Evolutionary conservation across 495 filamentous ascomycete genomes (phyloP), one percentile per base, ranked within the genome.

Genomic region (Aspergillus avenaceus): DNA sequence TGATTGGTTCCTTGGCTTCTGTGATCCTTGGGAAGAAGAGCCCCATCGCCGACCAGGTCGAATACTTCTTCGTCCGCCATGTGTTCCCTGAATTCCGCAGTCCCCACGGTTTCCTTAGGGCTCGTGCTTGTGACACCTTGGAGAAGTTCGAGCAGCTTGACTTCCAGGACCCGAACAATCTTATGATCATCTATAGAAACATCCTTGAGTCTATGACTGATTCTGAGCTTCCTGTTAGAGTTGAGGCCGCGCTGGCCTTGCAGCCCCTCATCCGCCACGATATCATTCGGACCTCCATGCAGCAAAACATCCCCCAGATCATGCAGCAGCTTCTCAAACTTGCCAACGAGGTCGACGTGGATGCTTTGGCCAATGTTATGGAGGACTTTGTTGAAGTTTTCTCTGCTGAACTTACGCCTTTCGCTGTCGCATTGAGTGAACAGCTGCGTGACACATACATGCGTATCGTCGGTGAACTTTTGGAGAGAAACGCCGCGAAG

Each of bases 361-460:
- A 96, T 67, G 89, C 91, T 14, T 69, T 96, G 16, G 90, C 91
- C n/a, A 96, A 96, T 57, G 91, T 96, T n/a, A 96, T 96, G 93
- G 93, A 98, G 65, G 95, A 98, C 59, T 97, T 97, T 64, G 93
- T 98, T 43, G 93, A 98, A 66, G 93, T 97, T 0, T 98, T 98
- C 67, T 91, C 93, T 14, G 74, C 88, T 2, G 95, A 98, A 63
- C 78, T 98, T 44, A 98, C 93, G 1, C 93, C 93, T 7, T 98
- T 98, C 62, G 93, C 93, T n/a, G 95, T 97, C 13, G 92, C 95
- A 5, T 76, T 98, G 32, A 96, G 90, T 59, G 91, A 98, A 73
- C 93, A 98, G 67, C 77, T 98, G 18, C 85, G 92, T 23, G 93
- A 98, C 63, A 98, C 93, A 0, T 98, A 98, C 59, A 78, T 98